phyloP scores from a whole-genome alignment of 352 stramenopile species.

The Blastocystis hominis region DNA sequence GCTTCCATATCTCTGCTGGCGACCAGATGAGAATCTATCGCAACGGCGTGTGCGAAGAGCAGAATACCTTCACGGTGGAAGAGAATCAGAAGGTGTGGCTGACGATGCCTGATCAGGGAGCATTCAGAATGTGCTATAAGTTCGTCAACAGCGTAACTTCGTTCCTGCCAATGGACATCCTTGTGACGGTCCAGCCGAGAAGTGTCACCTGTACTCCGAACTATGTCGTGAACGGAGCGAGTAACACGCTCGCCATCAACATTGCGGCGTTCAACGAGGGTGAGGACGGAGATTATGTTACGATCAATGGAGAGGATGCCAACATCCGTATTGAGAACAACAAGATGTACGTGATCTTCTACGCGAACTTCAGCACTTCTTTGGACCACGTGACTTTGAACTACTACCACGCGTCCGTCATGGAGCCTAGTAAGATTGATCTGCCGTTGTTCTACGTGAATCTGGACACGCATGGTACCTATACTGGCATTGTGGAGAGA shows the following conservation, averaged over 20 bases:
- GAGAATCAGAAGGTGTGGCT: not conserved
- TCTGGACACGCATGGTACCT: slow-evolving; percentile 12
- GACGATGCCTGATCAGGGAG: not conserved
- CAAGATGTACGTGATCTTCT: slow-evolving; percentile 2
- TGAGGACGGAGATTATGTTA: not conserved
- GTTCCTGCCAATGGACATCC: not conserved
- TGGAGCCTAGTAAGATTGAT: not conserved
- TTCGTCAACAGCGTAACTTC: not conserved
- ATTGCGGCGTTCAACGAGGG: slow-evolving; percentile 27
- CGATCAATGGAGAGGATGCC: not conserved
- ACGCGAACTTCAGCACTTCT: not conserved
- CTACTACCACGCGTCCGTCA: slow-evolving; percentile 24
- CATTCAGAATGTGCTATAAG: slow-evolving; percentile 14
- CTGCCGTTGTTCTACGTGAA: slow-evolving; percentile 17
- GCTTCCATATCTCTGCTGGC: not conserved
- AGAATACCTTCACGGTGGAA: not conserved
- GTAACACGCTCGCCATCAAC: not conserved
- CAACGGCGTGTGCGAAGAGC: slow-evolving; percentile 27
- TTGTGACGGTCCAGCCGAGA: not conserved
- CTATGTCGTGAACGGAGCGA: slow-evolving; percentile 44
- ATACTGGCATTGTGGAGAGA: not conserved
- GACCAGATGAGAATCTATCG: not conserved
- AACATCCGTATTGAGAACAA: not conserved
- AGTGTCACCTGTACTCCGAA: not conserved
- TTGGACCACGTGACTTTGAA: not conserved